phyloP scores from a whole-genome alignment of 495 filamentous ascomycete genomes.

The Neurospora tetrasperma region DNA sequence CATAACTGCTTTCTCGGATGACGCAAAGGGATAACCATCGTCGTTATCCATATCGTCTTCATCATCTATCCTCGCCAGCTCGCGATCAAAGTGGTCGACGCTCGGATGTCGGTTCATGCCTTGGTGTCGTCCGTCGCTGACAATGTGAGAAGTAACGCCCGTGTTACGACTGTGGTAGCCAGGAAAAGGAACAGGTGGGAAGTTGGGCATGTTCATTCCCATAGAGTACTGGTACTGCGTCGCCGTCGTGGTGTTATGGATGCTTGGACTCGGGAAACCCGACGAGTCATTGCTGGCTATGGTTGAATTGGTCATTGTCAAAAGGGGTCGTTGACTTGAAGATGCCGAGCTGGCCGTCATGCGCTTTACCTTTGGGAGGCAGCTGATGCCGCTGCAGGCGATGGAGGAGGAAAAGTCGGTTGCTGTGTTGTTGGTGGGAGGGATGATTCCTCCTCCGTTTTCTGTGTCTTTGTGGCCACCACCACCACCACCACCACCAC shows the following conservation, averaged over 20 bases:
- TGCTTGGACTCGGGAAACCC: neutral
- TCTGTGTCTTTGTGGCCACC: neutral
- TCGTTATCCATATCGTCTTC: neutral
- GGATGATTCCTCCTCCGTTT: neutral
- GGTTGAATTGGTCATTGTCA: neutral
- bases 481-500: neutral
- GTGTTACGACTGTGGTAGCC: neutral
- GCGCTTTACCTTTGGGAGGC: neutral
- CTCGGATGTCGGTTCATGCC: neutral
- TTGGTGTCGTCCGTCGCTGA: neutral
- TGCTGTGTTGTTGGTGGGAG: neutral
- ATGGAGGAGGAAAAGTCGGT: neutral
- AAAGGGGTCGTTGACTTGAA: neutral
- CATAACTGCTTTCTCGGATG: neutral
- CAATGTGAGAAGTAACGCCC: neutral
- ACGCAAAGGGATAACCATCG: neutral
- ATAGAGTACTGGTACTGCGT: neutral
- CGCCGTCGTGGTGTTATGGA: neutral
- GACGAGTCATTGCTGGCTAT: neutral
- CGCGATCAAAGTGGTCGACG: slow-evolving; percentile 3
- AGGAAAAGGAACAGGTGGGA: neutral
- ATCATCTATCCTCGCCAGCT: slow-evolving; percentile 8
- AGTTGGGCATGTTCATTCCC: neutral
- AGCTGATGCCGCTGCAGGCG: neutral
- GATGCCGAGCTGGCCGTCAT: neutral